Percentiles rank a stretch among this genome's conserved stretches.
Conservation (phyloP, 2,329 filamentous ascomycete species). For the Colletotrichum sp. region DNA sequence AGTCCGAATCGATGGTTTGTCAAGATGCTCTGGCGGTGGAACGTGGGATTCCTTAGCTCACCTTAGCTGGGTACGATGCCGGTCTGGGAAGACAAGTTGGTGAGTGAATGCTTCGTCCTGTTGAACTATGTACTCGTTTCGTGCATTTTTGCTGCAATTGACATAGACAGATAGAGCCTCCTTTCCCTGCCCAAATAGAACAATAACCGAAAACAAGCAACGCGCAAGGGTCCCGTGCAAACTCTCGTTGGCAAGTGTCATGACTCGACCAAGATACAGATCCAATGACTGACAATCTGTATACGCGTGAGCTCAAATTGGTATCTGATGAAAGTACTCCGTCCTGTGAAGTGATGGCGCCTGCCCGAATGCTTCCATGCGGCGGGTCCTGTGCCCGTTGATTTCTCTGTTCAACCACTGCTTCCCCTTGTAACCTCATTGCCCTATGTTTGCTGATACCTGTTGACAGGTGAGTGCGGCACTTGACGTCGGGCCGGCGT, state of each 20-base stretch:
- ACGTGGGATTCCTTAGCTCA: not conserved
- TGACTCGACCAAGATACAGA: conserved; percentile 7
- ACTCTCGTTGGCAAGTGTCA: conserved; percentile 1
- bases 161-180: conserved; percentile 11
- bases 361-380: conserved; percentile 11
- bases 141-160: not conserved
- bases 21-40: not conserved
- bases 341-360: conserved; percentile 16
- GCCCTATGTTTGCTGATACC: not conserved
- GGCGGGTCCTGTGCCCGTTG: not conserved
- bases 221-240: not conserved
- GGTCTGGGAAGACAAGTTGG: not conserved
- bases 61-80: not conserved
- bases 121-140: conserved; percentile 18
- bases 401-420: not conserved
- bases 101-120: conserved; percentile 14
- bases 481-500: not conserved
- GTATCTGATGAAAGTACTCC: conserved; percentile 19
- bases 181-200: conserved; percentile 1
- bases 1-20: conserved; percentile 1
- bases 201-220: conserved; percentile 4
- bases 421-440: not conserved
- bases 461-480: not conserved
- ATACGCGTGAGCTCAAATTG: conserved; percentile 21
- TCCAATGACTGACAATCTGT: conserved; percentile 19